Evolutionary conservation across 441 rosid species (phyloP).

Genomic region (Kokia cookei): DNA sequence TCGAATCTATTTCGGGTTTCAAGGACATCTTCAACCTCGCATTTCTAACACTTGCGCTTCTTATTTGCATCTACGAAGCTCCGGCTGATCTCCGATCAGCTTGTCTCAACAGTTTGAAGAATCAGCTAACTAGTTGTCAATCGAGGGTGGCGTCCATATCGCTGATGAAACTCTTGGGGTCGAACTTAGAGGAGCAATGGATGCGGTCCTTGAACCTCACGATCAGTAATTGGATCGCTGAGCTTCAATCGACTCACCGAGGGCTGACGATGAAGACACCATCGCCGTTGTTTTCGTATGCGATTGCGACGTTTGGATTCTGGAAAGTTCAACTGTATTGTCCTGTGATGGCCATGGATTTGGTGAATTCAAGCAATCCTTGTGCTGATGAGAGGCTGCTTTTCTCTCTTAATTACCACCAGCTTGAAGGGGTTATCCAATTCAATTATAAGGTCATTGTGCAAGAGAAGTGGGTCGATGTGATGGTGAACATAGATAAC

Average conservation of each 20-base stretch:
- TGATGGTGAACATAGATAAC: constrained; percentile 65
- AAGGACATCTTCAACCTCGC: constrained; percentile 56
- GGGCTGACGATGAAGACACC: constrained; percentile 41
- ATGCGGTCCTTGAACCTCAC: constrained; percentile 83
- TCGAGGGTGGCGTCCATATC: constrained; percentile 46
- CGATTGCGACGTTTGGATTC: constrained; percentile 51
- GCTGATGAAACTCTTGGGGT: constrained; percentile 64
- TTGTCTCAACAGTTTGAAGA: constrained; percentile 52
- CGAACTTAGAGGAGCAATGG: constrained; percentile 85
- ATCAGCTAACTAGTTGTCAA: constrained; percentile 33
- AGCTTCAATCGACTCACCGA: constrained; percentile 29
- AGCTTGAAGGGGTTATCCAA: constrained; percentile 83
- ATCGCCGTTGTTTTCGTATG: constrained; percentile 75
- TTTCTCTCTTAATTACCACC: constrained; percentile 81
- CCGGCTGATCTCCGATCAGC: constrained; percentile 51
- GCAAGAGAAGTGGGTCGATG: constrained; percentile 55
- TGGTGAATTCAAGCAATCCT: constrained; percentile 43
- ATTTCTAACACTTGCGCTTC: constrained; percentile 52
- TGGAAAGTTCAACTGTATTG: constrained; percentile 87
- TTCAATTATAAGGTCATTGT: constrained; percentile 49
- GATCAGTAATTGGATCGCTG: constrained; percentile 67
- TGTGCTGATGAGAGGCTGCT: constrained; percentile 47
- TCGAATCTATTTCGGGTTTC: constrained; percentile 25
- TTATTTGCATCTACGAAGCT: constrained; percentile 77
- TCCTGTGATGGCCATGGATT: constrained; percentile 76